A percentile compares a stretch with the other conserved stretches of the same genome.
Conservation (phyloP, 495 filamentous ascomycete genomes). For the Hyaloscypha hepaticicola region DNA sequence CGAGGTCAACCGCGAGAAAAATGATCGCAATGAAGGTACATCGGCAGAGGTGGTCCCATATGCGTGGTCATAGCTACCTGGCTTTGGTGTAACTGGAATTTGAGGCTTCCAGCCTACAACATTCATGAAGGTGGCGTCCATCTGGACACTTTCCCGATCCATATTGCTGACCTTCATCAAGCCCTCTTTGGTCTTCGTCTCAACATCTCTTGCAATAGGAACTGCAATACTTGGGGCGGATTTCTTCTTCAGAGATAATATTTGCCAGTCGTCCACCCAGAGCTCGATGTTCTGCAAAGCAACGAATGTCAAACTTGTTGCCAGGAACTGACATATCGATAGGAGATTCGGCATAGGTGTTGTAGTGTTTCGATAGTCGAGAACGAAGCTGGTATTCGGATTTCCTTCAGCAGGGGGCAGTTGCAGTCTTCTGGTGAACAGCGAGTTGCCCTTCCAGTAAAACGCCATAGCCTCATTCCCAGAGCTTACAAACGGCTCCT, state of each 20-base stretch:
- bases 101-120: conserved; percentile 78
- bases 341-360: conserved; percentile 83
- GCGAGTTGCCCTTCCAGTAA: conserved; percentile 94
- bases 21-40: conserved; percentile 63
- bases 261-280: conserved; percentile 81
- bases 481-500: conserved; percentile 93
- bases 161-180: conserved; percentile 78
- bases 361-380: conserved; percentile 86
- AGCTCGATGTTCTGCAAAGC: conserved; percentile 83
- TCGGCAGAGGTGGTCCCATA: conserved; percentile 37
- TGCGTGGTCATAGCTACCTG: conserved; percentile 22
- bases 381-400: conserved; percentile 80
- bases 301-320: conserved; percentile 95
- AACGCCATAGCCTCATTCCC: conserved; percentile 94
- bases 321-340: conserved; percentile 84
- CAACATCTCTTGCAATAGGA: conserved; percentile 74
- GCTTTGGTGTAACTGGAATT: conserved; percentile 37
- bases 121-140: conserved; percentile 90
- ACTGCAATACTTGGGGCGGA: conserved; percentile 70
- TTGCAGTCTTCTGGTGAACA: conserved; percentile 82
- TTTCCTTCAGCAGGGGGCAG: conserved; percentile 60
- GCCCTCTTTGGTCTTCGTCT: conserved; percentile 75
- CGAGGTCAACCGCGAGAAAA: conserved; percentile 74
- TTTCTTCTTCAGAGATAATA: conserved; percentile 79
- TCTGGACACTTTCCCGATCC: conserved; percentile 77